Conservation (phyloP, 768 basidiomycete species). For the Auriscalpium vulgare region DNA sequence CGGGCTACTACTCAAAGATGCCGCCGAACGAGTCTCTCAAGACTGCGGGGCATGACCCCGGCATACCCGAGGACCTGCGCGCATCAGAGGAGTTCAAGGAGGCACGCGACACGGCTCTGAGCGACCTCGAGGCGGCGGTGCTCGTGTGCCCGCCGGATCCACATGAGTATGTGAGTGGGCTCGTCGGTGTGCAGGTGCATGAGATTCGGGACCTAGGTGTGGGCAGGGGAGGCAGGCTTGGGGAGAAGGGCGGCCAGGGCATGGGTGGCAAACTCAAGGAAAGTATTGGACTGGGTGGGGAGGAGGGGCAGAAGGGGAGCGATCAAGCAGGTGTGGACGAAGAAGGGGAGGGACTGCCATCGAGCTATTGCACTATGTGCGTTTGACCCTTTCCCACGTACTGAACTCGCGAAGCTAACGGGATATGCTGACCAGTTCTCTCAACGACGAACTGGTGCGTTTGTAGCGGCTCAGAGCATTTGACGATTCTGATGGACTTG, state of each 20-base stretch:
- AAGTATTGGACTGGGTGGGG: slow-evolving; percentile 31
- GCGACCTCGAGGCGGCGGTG: slow-evolving; percentile 35
- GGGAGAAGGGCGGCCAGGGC: background rate
- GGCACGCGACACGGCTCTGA: slow-evolving; percentile 35
- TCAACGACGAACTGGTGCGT: slow-evolving; percentile 44
- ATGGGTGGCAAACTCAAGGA: slow-evolving; percentile 34
- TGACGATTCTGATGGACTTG: background rate
- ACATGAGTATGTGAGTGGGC: slow-evolving; percentile 55
- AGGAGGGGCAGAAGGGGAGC: slow-evolving; percentile 49
- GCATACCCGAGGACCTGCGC: slow-evolving; percentile 30
- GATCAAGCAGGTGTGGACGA: slow-evolving; percentile 47
- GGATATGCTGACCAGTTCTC: slow-evolving; percentile 19
- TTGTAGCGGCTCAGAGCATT: background rate
- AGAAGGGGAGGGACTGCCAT: slow-evolving; percentile 53
- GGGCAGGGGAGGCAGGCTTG: background rate
- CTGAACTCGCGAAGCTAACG: slow-evolving; percentile 7
- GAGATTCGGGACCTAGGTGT: slow-evolving; percentile 53
- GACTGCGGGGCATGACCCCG: slow-evolving; percentile 24
- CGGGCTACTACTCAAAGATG: slow-evolving; percentile 44
- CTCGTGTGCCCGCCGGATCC: slow-evolving; percentile 41
- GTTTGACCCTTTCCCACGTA: slow-evolving; percentile 1
- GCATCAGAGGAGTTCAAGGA: slow-evolving; percentile 44
- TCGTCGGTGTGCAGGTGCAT: slow-evolving; percentile 58
- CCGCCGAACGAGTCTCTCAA: slow-evolving; percentile 20
- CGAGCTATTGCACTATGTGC: slow-evolving; percentile 48